phyloP scores from a whole-genome alignment of 345 rosid genomes.

The Linum lewisii region DNA sequence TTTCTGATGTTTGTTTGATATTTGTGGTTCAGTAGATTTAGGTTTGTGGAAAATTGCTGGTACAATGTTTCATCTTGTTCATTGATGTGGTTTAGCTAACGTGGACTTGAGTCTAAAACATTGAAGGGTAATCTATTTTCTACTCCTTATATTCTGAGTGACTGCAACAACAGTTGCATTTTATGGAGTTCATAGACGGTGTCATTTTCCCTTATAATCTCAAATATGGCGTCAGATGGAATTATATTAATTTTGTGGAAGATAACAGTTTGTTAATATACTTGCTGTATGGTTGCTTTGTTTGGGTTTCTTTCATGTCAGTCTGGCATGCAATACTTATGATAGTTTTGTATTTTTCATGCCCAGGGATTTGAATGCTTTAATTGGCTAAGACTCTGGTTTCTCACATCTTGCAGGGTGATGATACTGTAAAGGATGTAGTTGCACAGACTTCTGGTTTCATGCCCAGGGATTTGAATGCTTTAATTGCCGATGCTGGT shows the following conservation, averaged over 20 bases:
- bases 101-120: not conserved
- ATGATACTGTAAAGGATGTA: slow-evolving; percentile 56
- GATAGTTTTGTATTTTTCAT: slow-evolving; percentile 25
- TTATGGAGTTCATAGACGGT: not conserved
- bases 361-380: slow-evolving; percentile 77
- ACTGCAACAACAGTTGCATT: not conserved
- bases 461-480: slow-evolving; percentile 77
- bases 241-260: not conserved
- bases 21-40: not conserved
- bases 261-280: not conserved
- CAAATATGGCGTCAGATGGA: not conserved
- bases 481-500: slow-evolving; percentile 86
- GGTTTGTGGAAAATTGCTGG: not conserved
- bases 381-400: slow-evolving; percentile 49
- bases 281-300: not conserved
- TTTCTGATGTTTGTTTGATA: not conserved
- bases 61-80: not conserved
- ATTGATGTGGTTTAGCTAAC: not conserved
- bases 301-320: not conserved
- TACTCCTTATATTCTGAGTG: not conserved
- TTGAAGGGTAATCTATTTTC: not conserved
- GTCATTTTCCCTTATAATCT: not conserved
- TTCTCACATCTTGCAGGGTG: slow-evolving; percentile 42
- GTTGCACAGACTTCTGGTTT: slow-evolving; percentile 94
- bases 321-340: not conserved